phyloP scores from a whole-genome alignment of 208 protist genomes.

The Novymonas esmeraldas region DNA sequence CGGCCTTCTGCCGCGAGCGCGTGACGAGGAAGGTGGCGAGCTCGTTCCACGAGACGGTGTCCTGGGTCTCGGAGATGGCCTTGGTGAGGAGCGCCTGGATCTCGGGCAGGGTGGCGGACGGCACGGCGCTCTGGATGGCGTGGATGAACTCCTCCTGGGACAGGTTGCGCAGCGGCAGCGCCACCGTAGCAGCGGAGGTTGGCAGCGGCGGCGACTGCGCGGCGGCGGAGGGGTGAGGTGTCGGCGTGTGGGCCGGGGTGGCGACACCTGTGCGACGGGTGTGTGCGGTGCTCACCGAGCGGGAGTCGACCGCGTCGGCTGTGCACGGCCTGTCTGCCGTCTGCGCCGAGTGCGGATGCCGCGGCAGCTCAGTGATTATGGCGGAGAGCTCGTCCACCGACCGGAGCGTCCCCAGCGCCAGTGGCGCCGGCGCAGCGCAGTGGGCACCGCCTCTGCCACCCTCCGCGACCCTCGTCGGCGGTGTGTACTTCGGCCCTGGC shows the following conservation, averaged over 20 bases:
- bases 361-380: conserved; percentile 4
- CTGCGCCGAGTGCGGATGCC: not conserved
- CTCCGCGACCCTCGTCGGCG: no score
- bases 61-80: conserved; percentile 72
- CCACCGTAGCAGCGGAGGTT: not conserved
- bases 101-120: conserved; percentile 41
- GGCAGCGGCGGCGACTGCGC: no score
- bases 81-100: conserved; percentile 70
- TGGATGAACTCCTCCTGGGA: conserved; percentile 30
- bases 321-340: not conserved
- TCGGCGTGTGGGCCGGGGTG: no score
- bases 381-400: conserved; percentile 15
- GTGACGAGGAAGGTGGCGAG: conserved; percentile 79
- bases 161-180: conserved; percentile 21
- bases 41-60: conserved; percentile 73
- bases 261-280: no score
- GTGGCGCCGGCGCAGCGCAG: not conserved
- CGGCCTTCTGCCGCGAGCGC: conserved; percentile 57
- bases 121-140: conserved; percentile 33
- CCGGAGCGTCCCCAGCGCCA: not conserved
- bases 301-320: not conserved
- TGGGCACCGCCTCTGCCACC: no score
- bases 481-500: not conserved
- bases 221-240: no score
- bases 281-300: no score